A percentile compares a stretch with the other conserved stretches of the same genome.
Evolutionary conservation across 495 filamentous ascomycete species (phyloP).

Genomic region (Podospora didyma): DNA sequence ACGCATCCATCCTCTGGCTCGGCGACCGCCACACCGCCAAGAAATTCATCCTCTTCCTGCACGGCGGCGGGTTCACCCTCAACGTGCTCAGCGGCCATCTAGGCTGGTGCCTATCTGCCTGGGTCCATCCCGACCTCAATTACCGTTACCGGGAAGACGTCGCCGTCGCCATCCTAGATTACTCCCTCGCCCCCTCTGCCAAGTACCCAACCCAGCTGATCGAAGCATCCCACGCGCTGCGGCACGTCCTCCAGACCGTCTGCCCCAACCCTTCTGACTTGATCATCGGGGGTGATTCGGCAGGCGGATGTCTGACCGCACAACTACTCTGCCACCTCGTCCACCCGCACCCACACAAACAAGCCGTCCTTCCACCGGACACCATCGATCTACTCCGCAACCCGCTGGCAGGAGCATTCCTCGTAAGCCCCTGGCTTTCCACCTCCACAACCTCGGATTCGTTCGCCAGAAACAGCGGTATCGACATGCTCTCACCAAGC

Average conservation of each 20-base stretch:
- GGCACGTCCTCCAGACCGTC: too few relatives aligned
- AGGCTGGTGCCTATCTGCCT: constrained; percentile 4
- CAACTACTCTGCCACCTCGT: constrained; percentile 15
- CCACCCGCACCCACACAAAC: constrained; percentile 16
- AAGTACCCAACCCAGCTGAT: constrained; percentile 13
- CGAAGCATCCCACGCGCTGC: constrained; percentile 7
- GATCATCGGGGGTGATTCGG: constrained; percentile 19
- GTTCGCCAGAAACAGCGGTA: too few relatives aligned
- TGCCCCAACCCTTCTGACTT: not conserved
- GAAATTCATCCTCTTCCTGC: constrained; percentile 20
- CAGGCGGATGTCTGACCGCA: constrained; percentile 13
- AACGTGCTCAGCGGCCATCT: constrained; percentile 14
- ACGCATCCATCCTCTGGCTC: constrained; percentile 15
- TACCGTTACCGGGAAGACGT: not conserved
- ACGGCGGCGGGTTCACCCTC: constrained; percentile 17
- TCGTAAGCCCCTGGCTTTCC: too few relatives aligned
- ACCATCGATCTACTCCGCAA: too few relatives aligned
- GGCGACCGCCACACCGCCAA: constrained; percentile 14
- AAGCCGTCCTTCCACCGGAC: not conserved
- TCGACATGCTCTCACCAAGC: too few relatives aligned
- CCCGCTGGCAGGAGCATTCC: too few relatives aligned
- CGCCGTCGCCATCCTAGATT: constrained; percentile 21
- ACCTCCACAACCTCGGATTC: too few relatives aligned
- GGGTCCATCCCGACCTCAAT: too few relatives aligned
- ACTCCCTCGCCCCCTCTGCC: constrained; percentile 14